Evolutionary conservation across 768 basidiomycete genomes (phyloP).

Genomic region (Tulasnella sp.): DNA sequence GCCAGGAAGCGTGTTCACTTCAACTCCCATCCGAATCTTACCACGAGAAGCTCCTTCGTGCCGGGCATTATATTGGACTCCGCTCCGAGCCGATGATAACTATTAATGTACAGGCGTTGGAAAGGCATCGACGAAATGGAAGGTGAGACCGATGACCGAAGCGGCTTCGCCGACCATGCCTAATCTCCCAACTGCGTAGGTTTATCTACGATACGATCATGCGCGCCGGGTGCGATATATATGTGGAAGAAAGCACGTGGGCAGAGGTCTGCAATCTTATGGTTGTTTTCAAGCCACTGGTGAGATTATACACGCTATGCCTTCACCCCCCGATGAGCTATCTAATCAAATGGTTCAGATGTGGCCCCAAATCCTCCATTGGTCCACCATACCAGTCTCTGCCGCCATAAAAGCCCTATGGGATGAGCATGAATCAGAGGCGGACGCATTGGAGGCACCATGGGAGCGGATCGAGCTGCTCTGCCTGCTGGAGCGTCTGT

Average conservation of each 20-base stretch:
- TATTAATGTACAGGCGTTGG: neutral
- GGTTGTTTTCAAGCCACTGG: neutral
- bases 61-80: neutral
- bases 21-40: neutral
- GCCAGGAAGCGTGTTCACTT: neutral
- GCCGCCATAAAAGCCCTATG: neutral
- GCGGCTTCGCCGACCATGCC: neutral
- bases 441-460: neutral
- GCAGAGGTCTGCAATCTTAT: neutral
- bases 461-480: neutral
- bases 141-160: neutral
- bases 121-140: neutral
- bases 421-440: neutral
- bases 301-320: neutral
- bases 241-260: neutral
- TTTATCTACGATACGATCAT: neutral
- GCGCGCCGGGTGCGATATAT: neutral
- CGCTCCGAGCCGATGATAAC: neutral
- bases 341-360: neutral
- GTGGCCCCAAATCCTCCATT: neutral
- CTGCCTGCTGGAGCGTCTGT: neutral
- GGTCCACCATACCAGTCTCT: neutral
- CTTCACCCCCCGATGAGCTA: neutral
- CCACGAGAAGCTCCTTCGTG: neutral
- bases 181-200: neutral